These are phyloP conservation scores for Pleurotus giganteus DNA, from an alignment of 768 basidiomycete species.

Conservation along the genomic window DNA sequence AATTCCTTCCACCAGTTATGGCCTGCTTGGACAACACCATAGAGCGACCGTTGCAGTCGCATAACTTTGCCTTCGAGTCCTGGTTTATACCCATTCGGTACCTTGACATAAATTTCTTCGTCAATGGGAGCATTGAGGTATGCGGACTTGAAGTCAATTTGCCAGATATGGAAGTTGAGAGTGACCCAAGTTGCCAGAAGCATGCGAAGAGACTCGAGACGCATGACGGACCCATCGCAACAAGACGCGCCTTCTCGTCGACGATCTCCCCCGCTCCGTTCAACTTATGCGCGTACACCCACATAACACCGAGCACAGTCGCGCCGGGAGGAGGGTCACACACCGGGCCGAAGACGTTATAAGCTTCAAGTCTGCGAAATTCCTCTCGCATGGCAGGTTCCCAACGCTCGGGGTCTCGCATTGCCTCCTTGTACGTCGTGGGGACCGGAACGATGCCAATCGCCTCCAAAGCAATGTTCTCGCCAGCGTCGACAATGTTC, in stretches of 20 bases:
- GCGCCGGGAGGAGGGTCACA: background rate
- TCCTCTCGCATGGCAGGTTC: background rate
- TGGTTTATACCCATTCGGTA: conserved; percentile 13
- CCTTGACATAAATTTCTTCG: conserved; percentile 31
- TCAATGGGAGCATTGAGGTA: conserved; percentile 21
- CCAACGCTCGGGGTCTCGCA: background rate
- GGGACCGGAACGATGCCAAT: background rate
- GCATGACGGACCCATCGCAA: background rate
- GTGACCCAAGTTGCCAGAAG: background rate
- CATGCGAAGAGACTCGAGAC: conserved; percentile 11
- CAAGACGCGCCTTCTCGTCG: background rate
- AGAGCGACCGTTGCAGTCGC: conserved; percentile 11
- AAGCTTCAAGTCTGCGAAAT: background rate
- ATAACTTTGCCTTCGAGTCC: background rate
- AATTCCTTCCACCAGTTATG: conserved; percentile 10
- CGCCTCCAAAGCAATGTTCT: background rate
- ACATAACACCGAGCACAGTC: background rate
- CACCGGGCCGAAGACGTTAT: background rate
- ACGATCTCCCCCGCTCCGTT: background rate
- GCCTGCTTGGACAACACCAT: conserved; percentile 11
- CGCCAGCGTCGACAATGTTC: background rate
- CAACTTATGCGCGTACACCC: background rate
- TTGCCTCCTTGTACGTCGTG: background rate
- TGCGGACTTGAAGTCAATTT: conserved; percentile 25
- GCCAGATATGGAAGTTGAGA: conserved; percentile 7